Evolutionary conservation across 23 red algal species (phyloP), one percentile per base, ranked within the genome.

Genomic region (Cyanidium caldarium): DNA sequence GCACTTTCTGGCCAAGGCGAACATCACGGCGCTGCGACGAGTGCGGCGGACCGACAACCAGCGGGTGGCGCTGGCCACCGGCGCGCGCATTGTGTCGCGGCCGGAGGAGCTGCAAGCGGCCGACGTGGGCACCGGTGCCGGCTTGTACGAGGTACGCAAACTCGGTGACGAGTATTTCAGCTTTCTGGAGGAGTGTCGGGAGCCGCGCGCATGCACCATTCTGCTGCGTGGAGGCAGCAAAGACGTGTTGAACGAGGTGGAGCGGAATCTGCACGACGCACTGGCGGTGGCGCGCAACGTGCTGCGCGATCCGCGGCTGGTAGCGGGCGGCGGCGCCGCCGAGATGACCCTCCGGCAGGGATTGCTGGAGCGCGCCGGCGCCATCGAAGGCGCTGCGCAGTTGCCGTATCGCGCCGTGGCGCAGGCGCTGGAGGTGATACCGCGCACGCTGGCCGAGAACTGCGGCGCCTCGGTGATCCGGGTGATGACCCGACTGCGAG

Each of bases 101-200:
- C 40, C 72, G 61, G 85, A 88, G 39, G 92, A 98, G 72, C 40
- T 82, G 2, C 79, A 75, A 56, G 79, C 84, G 46, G 40, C 23
- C 33, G 92, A 98, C 68, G 43, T 98, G 0, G 92, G 92, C 37
- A 86, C 68, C 21, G 86, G 86, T 19, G 92, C 92, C 23, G 92
- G 92, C 2, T 44, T 98, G 0, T 98, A 88, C 42, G 92, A 98
- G 72, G 78, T 98, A 35, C 72, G 57, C 39, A 87, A 88, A 73
- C 82, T 98, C 34, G 92, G 92, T 36, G 92, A 98, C 43, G 92
- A 98, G 65, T 98, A 98, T 71, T 98, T 80, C 42, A 81, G 78
- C 29, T 98, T 86, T 46, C 86, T 98, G 75, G 82, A 72, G 0
- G 75, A 78, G 26, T 98, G 92, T 75, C 69, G 67, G 40, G 68